phyloP scores from a whole-genome alignment of 768 basidiomycete genomes.

The Leucosporidium yakuticum region DNA sequence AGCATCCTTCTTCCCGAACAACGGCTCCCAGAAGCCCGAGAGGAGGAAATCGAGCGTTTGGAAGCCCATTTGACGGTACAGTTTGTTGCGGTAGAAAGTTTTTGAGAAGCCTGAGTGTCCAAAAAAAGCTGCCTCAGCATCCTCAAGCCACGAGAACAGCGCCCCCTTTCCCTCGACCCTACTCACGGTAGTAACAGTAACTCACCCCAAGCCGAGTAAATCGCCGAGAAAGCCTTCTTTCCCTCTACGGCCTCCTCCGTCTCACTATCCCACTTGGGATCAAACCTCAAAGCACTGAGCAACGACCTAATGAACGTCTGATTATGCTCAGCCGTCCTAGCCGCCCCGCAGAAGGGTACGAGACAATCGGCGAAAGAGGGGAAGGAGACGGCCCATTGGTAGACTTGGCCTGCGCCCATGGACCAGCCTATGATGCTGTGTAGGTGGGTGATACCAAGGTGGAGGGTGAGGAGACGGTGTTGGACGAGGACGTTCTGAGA shows the following conservation, averaged over 20 bases:
- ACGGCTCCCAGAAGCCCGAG: background rate
- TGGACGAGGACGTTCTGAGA: background rate
- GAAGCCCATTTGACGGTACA: background rate
- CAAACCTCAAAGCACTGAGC: background rate
- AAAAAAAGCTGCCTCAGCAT: background rate
- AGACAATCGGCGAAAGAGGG: background rate
- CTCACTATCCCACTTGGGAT: background rate
- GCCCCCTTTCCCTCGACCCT: too few species aligned
- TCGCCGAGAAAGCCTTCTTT: conserved; percentile 1
- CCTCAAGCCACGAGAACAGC: background rate
- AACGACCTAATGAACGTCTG: background rate
- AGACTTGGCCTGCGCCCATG: background rate
- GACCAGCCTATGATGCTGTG: background rate
- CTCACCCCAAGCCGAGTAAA: conserved; percentile 1
- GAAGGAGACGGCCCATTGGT: background rate
- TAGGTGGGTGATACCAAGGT: background rate
- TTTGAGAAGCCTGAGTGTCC: background rate
- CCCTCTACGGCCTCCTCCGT: background rate
- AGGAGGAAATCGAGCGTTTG: conserved; percentile 3
- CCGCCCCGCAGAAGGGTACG: conserved; percentile 2
- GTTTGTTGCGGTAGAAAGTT: background rate
- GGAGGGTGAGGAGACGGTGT: background rate
- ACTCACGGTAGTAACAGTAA: too few species aligned
- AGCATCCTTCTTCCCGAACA: background rate
- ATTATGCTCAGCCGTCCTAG: background rate